These are phyloP conservation scores for Suhomyces guaymorum DNA, from an alignment of 1,139 yeast species.

Conservation along the genomic window DNA sequence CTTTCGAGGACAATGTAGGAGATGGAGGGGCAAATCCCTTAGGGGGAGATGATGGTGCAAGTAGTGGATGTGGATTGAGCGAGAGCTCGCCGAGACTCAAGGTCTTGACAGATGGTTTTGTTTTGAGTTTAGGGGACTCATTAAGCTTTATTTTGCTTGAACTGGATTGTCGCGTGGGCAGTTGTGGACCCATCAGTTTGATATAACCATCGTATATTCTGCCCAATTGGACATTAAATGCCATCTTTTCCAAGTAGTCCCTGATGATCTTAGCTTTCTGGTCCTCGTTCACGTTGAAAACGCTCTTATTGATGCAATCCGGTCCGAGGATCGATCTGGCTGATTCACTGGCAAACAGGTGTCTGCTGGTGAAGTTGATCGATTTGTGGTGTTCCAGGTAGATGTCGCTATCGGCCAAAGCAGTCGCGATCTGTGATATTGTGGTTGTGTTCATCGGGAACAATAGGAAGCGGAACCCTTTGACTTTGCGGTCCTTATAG, in stretches of 20 bases:
- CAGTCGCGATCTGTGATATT: conserved; percentile 39
- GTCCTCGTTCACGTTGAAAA: conserved; percentile 23
- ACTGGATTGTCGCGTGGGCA: conserved; percentile 2
- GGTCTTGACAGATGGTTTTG: conserved; percentile 6
- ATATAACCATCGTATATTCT: conserved; percentile 47
- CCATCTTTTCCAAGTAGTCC: conserved; percentile 49
- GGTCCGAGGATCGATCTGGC: too few relatives aligned
- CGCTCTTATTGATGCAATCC: conserved; percentile 3
- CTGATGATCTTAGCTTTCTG: conserved; percentile 49
- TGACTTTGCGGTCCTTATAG: conserved; percentile 25
- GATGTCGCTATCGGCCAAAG: conserved; percentile 36
- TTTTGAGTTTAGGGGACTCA: conserved; percentile 6
- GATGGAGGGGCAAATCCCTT: conserved; percentile 3
- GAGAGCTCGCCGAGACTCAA: conserved; percentile 7
- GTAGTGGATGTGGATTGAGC: conserved; percentile 3
- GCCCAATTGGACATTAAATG: conserved; percentile 62
- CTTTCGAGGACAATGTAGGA: conserved; percentile 16
- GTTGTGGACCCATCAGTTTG: conserved; percentile 18
- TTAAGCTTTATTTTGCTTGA: conserved; percentile 3
- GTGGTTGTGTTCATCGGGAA: conserved; percentile 46
- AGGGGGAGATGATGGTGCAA: background rate
- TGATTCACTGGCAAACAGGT: conserved; percentile 27
- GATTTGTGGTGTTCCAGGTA: conserved; percentile 50
- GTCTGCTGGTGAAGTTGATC: conserved; percentile 17
- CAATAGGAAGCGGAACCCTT: conserved; percentile 42